phyloP scores from a whole-genome alignment of 2,329 filamentous ascomycete species.

The Erysiphe pulchra region DNA sequence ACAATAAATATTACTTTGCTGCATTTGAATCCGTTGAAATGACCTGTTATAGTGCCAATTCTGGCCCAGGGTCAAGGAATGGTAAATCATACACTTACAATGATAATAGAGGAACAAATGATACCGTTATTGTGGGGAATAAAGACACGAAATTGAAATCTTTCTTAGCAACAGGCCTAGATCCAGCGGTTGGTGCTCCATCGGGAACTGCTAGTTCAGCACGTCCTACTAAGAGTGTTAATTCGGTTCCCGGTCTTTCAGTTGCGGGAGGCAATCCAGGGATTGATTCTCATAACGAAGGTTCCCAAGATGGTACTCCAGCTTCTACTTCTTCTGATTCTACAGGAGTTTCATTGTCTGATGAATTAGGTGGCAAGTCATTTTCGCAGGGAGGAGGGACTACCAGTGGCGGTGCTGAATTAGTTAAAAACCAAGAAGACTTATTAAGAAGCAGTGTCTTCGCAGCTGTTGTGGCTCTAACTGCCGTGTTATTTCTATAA shows the following conservation, averaged over 20 bases:
- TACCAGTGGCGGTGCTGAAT: slow-evolving; percentile 8
- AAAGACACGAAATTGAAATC: slow-evolving; percentile 54
- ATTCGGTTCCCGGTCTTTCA: slow-evolving; percentile 28
- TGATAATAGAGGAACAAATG: slow-evolving; percentile 37
- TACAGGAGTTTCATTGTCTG: background rate
- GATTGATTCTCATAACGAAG: slow-evolving; percentile 1
- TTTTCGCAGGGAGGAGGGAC: background rate
- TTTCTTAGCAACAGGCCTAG: slow-evolving; percentile 53
- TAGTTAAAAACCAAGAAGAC: slow-evolving; percentile 7
- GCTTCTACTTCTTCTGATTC: background rate
- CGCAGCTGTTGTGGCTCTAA: slow-evolving; percentile 11
- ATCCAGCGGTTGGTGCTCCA: slow-evolving; percentile 30
- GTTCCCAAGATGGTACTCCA: background rate
- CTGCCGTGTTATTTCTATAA: slow-evolving; percentile 12
- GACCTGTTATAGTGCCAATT: slow-evolving; percentile 49
- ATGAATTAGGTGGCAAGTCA: too few species aligned
- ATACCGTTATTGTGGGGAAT: slow-evolving; percentile 51
- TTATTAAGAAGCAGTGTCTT: slow-evolving; percentile 11
- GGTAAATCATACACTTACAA: slow-evolving; percentile 56
- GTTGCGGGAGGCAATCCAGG: slow-evolving; percentile 22
- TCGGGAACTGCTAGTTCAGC: slow-evolving; percentile 8
- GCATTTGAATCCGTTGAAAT: slow-evolving; percentile 54
- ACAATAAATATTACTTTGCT: slow-evolving; percentile 72
- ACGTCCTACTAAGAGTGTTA: slow-evolving; percentile 9
- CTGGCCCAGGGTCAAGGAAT: slow-evolving; percentile 37